Percentiles rank a stretch among this genome's conserved stretches.
phyloP scores from a whole-genome alignment of 441 rosid genomes.

The Syzygium syzygioides region DNA sequence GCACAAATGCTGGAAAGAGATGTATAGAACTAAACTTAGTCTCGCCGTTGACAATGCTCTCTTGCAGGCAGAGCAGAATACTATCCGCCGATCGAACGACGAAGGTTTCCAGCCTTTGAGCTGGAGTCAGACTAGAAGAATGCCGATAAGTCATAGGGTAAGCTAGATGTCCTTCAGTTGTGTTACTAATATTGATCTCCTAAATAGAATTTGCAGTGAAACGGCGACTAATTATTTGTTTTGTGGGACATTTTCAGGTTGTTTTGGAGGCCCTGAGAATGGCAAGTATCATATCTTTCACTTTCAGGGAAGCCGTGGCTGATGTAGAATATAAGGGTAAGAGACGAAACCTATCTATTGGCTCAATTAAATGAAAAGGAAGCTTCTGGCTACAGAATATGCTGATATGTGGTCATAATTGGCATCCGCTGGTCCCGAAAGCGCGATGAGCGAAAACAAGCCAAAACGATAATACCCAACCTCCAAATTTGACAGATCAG shows the following conservation, averaged over 20 bases:
- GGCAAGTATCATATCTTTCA: constrained; percentile 74
- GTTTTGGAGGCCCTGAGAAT: constrained; percentile 60
- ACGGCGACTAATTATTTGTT: neutral
- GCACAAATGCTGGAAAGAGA: neutral
- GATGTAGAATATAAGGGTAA: constrained; percentile 70
- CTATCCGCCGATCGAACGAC: constrained; percentile 23
- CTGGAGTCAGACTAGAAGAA: constrained; percentile 57
- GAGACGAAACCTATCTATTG: neutral
- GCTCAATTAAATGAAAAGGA: neutral
- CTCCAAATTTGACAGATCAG: neutral
- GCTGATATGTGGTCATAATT: neutral
- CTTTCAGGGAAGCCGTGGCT: constrained; percentile 66
- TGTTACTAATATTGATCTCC: neutral
- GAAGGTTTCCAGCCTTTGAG: constrained; percentile 24
- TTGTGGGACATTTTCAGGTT: constrained; percentile 27
- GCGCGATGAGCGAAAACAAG: neutral
- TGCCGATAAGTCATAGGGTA: constrained; percentile 52
- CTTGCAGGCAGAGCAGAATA: constrained; percentile 51
- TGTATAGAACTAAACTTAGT: neutral
- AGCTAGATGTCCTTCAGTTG: neutral
- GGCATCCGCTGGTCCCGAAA: neutral
- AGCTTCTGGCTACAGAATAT: neutral
- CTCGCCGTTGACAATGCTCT: neutral
- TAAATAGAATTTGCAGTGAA: neutral
- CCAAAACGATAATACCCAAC: neutral